Percentiles rank a stretch among this genome's conserved stretches.
Conservation (phyloP, 345 rosid species). For the Ceriops zippeliana region DNA sequence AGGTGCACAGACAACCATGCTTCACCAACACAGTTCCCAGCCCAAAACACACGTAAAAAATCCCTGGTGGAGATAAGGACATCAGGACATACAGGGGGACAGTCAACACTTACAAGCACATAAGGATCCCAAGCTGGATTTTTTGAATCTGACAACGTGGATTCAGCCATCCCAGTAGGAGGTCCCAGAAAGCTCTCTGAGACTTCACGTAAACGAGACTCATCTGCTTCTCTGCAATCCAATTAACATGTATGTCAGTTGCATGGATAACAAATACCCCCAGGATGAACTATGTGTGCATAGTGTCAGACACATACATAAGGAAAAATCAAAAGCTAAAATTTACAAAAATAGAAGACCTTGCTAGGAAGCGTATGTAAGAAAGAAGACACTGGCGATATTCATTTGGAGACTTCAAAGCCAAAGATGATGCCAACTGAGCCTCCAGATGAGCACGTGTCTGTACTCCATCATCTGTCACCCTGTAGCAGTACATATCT, state of each 20-base stretch:
- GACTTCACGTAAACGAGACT: constrained; percentile 88
- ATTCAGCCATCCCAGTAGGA: constrained; percentile 80
- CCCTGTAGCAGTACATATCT: constrained; percentile 39
- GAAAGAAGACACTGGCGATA: constrained; percentile 94
- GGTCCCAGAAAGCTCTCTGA: constrained; percentile 97
- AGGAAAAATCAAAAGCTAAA: background rate
- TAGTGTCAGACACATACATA: background rate
- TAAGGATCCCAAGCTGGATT: constrained; percentile 80
- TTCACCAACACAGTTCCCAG: no score
- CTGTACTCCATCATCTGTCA: constrained; percentile 95
- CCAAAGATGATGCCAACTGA: constrained; percentile 86
- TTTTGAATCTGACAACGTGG: constrained; percentile 42
- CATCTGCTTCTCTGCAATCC: constrained; percentile 85
- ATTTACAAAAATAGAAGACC: constrained; percentile 36
- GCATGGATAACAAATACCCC: constrained; percentile 3
- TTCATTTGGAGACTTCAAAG: constrained; percentile 79
- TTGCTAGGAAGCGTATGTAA: constrained; percentile 81
- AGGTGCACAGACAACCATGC: no score
- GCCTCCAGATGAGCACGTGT: constrained; percentile 96
- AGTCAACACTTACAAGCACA: constrained; percentile 57
- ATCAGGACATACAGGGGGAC: no score
- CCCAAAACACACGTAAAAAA: no score
- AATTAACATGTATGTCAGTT: constrained; percentile 1
- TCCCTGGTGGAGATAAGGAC: no score
- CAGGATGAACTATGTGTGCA: background rate